phyloP scores from a whole-genome alignment of 2,329 filamentous ascomycete species.

The Epicoccum nigrum region DNA sequence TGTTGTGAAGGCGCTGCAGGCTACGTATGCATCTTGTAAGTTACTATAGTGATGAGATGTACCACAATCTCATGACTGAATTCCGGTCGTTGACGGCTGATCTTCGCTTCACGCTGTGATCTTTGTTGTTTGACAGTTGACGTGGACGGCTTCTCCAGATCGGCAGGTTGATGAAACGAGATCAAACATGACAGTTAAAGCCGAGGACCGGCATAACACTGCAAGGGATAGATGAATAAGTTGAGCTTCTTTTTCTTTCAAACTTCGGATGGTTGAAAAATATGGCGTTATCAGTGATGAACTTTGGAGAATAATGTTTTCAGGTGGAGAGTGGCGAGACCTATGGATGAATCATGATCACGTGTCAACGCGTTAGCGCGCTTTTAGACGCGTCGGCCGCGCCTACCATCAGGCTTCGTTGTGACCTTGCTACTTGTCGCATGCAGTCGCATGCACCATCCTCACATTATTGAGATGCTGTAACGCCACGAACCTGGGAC shows the following conservation, averaged over 20 bases:
- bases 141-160: conserved; percentile 1
- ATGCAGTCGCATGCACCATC: too few relatives aligned
- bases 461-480: conserved; percentile 4
- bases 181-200: conserved; percentile 14
- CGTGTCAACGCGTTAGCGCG: conserved; percentile 9
- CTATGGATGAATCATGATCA: neutral
- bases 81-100: neutral
- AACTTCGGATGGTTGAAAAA: neutral
- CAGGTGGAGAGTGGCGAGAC: too few relatives aligned
- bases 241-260: too few relatives aligned
- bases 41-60: too few relatives aligned
- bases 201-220: neutral
- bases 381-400: neutral
- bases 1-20: neutral
- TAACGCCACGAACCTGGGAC: neutral
- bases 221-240: neutral
- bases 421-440: conserved; percentile 1
- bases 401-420: neutral
- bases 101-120: neutral
- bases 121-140: neutral
- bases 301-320: too few relatives aligned
- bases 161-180: conserved; percentile 6
- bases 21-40: neutral
- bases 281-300: neutral
- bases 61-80: neutral